Evolutionary conservation across 208 protist species (phyloP).

Genomic region (Plasmodiophora brassicae): DNA sequence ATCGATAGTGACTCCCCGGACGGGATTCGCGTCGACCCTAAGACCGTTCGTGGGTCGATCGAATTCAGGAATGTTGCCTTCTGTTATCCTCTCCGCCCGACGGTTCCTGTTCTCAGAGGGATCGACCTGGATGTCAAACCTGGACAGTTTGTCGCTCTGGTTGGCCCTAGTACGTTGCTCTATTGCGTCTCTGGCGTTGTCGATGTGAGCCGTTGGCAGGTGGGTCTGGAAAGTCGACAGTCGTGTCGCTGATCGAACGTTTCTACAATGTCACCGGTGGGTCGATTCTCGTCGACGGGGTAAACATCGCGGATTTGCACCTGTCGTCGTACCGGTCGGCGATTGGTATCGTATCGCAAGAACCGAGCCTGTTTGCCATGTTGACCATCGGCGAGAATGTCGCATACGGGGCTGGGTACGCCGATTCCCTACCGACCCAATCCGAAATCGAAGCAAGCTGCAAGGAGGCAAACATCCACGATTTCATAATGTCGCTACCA

Average conservation of each 20-base stretch:
- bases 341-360: constrained; percentile 89
- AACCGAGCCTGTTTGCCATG: constrained; percentile 84
- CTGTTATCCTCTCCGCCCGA: too few relatives aligned
- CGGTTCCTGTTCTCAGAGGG: too few relatives aligned
- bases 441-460: constrained; percentile 73
- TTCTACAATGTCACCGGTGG: constrained; percentile 84
- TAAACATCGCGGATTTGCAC: constrained; percentile 71
- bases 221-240: constrained; percentile 51
- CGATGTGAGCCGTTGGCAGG: too few relatives aligned
- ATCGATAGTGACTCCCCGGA: background rate
- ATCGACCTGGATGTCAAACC: too few relatives aligned
- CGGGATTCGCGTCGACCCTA: background rate
- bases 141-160: too few relatives aligned
- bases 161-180: too few relatives aligned
- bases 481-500: constrained; percentile 65
- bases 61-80: constrained; percentile 45
- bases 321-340: constrained; percentile 70
- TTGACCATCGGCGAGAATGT: constrained; percentile 89
- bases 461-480: constrained; percentile 78
- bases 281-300: constrained; percentile 79
- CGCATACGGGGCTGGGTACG: constrained; percentile 67
- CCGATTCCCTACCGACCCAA: constrained; percentile 62
- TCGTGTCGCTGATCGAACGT: constrained; percentile 75
- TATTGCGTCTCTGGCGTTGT: too few relatives aligned
- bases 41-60: constrained; percentile 36